Evolutionary conservation across 1,284 basidiomycete species (phyloP).

Genomic region (Boletus hoseneyae): DNA sequence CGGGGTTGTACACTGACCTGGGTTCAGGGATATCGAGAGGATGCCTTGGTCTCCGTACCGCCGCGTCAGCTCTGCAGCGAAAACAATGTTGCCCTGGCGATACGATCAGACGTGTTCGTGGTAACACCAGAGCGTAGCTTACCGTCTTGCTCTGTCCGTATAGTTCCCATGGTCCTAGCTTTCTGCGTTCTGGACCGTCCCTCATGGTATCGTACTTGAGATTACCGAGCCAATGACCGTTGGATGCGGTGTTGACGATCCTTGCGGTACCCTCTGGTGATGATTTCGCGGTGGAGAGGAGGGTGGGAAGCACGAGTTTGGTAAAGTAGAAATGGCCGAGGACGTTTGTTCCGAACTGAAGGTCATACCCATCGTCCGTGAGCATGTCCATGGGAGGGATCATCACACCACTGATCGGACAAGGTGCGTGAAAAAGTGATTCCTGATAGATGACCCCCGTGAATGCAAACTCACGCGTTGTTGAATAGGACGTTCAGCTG

Average conservation of each 20-base stretch:
- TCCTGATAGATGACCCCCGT: background rate
- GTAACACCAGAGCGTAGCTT: background rate
- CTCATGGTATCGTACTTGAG: conserved; percentile 29
- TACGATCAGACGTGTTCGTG: too few species aligned
- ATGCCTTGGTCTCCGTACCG: conserved; percentile 37
- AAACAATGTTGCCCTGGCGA: conserved; percentile 36
- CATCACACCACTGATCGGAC: conserved; percentile 54
- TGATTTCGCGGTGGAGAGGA: conserved; percentile 34
- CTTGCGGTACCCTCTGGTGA: conserved; percentile 36
- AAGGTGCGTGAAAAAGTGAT: background rate
- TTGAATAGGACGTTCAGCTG: conserved; percentile 53
- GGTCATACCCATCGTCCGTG: conserved; percentile 53
- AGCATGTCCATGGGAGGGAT: conserved; percentile 39
- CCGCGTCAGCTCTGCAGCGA: conserved; percentile 33
- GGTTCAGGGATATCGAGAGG: conserved; percentile 35
- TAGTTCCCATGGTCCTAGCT: conserved; percentile 22
- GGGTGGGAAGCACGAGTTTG: conserved; percentile 38
- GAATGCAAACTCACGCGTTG: conserved; percentile 41
- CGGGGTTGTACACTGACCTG: too few species aligned
- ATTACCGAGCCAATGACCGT: conserved; percentile 18
- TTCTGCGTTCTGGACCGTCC: conserved; percentile 29
- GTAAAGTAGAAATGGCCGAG: conserved; percentile 48
- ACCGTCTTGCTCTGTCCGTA: conserved; percentile 47
- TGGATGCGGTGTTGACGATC: conserved; percentile 43
- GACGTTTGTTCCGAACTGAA: conserved; percentile 52